Percentiles rank a stretch among this genome's conserved stretches.
These are phyloP conservation scores for Coprinopsis strossmayeri DNA, from an alignment of 768 basidiomycete genomes.

Conservation along the genomic window DNA sequence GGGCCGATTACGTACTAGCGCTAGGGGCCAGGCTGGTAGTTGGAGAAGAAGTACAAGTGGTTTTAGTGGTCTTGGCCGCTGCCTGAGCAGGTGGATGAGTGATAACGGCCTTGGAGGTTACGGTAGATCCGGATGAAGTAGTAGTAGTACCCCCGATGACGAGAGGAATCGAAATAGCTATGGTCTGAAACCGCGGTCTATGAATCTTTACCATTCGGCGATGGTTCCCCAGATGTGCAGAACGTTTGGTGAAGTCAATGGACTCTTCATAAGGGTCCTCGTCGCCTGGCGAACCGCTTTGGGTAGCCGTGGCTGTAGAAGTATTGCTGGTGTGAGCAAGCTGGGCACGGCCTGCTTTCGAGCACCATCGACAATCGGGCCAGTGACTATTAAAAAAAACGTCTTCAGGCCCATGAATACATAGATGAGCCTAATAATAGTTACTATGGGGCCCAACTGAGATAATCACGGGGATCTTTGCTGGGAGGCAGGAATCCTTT, in stretches of 20 bases:
- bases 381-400: slow-evolving; percentile 33
- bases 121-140: background rate
- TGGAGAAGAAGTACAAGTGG: slow-evolving; percentile 43
- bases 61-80: slow-evolving; percentile 23
- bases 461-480: slow-evolving; percentile 37
- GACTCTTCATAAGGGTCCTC: slow-evolving; percentile 11
- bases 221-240: background rate
- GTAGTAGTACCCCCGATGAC: too few relatives aligned
- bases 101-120: background rate
- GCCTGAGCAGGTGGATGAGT: slow-evolving; percentile 24
- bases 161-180: too few relatives aligned
- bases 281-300: background rate
- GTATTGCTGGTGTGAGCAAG: slow-evolving; percentile 17
- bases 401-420: slow-evolving; percentile 12
- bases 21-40: slow-evolving; percentile 40
- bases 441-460: slow-evolving; percentile 57
- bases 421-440: background rate
- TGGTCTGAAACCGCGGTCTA: too few relatives aligned
- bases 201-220: slow-evolving; percentile 1
- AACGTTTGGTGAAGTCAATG: slow-evolving; percentile 5
- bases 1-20: slow-evolving; percentile 50
- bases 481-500: slow-evolving; percentile 21
- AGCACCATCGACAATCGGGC: slow-evolving; percentile 51
- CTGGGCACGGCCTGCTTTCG: slow-evolving; percentile 16
- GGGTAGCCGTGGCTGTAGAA: slow-evolving; percentile 4